A percentile compares a stretch with the other conserved stretches of the same genome.
Evolutionary conservation across 176 grass and related monocot genomes (phyloP).

Genomic region (Cymbopogon citratus): DNA sequence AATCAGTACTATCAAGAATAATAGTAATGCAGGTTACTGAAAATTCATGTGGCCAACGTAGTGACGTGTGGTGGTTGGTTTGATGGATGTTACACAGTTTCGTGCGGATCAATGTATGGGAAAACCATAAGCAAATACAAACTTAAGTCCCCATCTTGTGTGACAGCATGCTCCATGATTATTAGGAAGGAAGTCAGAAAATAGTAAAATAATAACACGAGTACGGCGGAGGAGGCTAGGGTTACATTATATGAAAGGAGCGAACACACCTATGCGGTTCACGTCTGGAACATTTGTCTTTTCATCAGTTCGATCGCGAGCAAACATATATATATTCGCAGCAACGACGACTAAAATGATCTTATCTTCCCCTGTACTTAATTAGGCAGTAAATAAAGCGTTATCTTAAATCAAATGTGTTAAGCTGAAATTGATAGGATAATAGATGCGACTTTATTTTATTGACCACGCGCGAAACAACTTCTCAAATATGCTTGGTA

Average conservation of each 20-base stretch:
- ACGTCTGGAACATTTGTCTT: background rate
- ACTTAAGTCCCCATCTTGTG: background rate
- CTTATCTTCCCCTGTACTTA: too few species aligned
- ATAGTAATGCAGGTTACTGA: background rate
- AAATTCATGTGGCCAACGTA: background rate
- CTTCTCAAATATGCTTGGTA: too few species aligned
- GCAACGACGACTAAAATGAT: too few species aligned
- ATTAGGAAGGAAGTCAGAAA: background rate
- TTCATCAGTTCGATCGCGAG: too few species aligned
- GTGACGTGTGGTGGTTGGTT: background rate
- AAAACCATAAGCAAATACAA: background rate
- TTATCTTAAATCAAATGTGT: background rate
- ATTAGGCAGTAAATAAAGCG: too few species aligned
- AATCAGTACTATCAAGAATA: background rate
- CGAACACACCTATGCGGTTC: background rate
- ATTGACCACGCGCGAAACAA: too few species aligned
- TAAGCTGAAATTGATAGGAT: background rate
- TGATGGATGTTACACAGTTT: background rate
- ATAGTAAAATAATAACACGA: background rate
- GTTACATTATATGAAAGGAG: background rate
- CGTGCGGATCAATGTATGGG: background rate
- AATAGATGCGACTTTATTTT: background rate
- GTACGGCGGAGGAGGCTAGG: background rate
- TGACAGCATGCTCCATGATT: background rate
- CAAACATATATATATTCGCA: background rate